These are phyloP conservation scores for Hypoxylon rubiginosum DNA, from an alignment of 2,329 filamentous ascomycete genomes.

Conservation along the genomic window DNA sequence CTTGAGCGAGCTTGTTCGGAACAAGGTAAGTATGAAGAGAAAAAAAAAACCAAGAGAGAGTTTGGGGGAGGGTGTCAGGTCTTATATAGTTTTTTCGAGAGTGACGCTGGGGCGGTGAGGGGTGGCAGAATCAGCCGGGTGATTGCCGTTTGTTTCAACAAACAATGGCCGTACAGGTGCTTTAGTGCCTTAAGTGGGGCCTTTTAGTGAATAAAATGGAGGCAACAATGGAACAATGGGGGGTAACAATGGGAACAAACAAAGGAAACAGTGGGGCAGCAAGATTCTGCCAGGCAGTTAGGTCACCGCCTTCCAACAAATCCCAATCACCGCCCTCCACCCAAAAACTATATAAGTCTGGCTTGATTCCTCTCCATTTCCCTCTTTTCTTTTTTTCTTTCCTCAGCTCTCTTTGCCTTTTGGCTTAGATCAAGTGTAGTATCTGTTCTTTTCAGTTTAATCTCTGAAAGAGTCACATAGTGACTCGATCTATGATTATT, in stretches of 20 bases:
- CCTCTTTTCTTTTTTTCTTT: conserved; percentile 17
- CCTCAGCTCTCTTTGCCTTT: conserved; percentile 42
- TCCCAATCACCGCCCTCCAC: neutral
- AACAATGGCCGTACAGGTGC: neutral
- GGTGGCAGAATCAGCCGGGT: neutral
- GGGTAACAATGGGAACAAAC: too few relatives aligned
- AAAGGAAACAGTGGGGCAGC: neutral
- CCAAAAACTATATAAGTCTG: conserved; percentile 8
- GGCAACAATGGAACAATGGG: neutral
- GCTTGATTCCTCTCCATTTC: neutral
- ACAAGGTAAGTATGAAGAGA: conserved; percentile 56
- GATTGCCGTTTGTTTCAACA: neutral
- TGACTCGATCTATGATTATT: conserved; percentile 32
- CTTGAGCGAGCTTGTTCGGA: conserved; percentile 47
- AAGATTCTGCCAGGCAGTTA: conserved; percentile 16
- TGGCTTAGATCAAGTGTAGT: conserved; percentile 43
- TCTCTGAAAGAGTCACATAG: conserved; percentile 35
- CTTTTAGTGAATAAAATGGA: neutral
- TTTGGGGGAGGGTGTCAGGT: neutral
- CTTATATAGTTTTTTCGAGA: conserved; percentile 1
- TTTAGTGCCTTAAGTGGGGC: neutral
- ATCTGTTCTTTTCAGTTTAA: conserved; percentile 44
- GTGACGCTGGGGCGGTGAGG: neutral
- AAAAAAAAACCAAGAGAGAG: conserved; percentile 30
- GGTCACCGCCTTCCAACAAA: conserved; percentile 11